Evolutionary conservation across 73 alveolate species (phyloP).

Genomic region (Uronychia binucleata): DNA sequence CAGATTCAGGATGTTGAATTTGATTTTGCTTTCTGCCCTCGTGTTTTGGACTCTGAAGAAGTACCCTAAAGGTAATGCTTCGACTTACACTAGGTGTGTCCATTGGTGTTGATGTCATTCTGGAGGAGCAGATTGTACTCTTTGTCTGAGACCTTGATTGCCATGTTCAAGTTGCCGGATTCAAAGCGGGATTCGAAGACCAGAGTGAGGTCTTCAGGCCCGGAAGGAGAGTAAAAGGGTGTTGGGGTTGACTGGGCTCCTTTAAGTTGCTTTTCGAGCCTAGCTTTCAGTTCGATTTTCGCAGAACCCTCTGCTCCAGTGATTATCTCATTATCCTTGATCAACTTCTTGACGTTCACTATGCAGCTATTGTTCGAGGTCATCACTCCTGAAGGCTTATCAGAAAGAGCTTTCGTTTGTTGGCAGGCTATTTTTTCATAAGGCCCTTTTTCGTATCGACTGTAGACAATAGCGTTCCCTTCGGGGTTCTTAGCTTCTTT

Average conservation of each 20-base stretch:
- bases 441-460: background rate
- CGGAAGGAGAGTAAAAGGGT: conserved; percentile 66
- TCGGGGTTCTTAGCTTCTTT: background rate
- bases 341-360: conserved; percentile 40
- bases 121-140: conserved; percentile 88
- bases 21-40: conserved; percentile 49
- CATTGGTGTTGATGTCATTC: conserved; percentile 93
- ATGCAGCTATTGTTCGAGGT: background rate
- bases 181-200: conserved; percentile 93
- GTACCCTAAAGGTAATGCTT: conserved; percentile 56
- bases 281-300: conserved; percentile 10
- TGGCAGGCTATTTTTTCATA: background rate
- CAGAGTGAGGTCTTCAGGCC: conserved; percentile 73
- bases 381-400: background rate
- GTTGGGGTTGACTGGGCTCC: conserved; percentile 17
- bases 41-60: conserved; percentile 46
- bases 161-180: conserved; percentile 78
- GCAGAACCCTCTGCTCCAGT: background rate
- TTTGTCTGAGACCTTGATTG: conserved; percentile 65
- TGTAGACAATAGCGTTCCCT: background rate
- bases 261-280: background rate
- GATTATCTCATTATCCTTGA: conserved; percentile 26
- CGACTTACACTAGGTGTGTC: conserved; percentile 81
- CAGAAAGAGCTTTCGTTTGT: background rate
- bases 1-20: conserved; percentile 98